Evolutionary conservation across 1,284 basidiomycete species (phyloP), one percentile per base, ranked within the genome.

Genomic region (Ceratobasidium sp.): DNA sequence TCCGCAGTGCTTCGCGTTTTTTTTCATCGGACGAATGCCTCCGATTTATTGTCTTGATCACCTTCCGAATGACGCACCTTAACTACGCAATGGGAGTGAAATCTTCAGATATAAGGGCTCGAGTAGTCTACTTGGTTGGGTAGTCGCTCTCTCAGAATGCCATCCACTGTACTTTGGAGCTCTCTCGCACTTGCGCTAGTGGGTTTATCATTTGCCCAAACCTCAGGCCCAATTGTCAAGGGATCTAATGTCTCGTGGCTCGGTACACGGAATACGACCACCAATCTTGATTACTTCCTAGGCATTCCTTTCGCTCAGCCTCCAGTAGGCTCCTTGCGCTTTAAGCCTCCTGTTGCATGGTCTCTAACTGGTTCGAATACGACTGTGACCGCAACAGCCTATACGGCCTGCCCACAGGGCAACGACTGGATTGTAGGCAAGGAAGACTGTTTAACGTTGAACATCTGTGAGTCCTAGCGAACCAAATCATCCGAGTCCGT

Each of bases 331-430:
- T 12, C 47, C 13, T 53, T 71, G 35, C 67, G 70, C 5, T 71
- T 62, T 79, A 84, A 83, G 71, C 82, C 85, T 29, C 89, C 90
- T 1, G 77, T 84, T 0, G 77, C 86, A 1, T 84, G 88, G 8
- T 75, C 74, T 8, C 73, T 79, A 6, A 17, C 38, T 27, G 69
- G 50, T 43, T 55, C 54, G 29, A 68, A 35, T 15, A 32, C 42
- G 13, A 47, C 73, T 71, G 42, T 54, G 17, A 55, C 53, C n/a
- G 64, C 47, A 35, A 70, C 58, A 25, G 32, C 7, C 25, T 42
- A 58, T 35, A 69, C 32, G 64, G 62, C 50, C 20, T 60, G 45
- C 67, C 68, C 34, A 15, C 67, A 52, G 10, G 40, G 50, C 1
- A 49, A 40, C 17, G 43, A 47, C 27, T 17, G 70, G 27, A 49